These are phyloP conservation scores for Geotrichum klebahnii DNA, from an alignment of 1,139 yeast genomes.

Conservation along the genomic window DNA sequence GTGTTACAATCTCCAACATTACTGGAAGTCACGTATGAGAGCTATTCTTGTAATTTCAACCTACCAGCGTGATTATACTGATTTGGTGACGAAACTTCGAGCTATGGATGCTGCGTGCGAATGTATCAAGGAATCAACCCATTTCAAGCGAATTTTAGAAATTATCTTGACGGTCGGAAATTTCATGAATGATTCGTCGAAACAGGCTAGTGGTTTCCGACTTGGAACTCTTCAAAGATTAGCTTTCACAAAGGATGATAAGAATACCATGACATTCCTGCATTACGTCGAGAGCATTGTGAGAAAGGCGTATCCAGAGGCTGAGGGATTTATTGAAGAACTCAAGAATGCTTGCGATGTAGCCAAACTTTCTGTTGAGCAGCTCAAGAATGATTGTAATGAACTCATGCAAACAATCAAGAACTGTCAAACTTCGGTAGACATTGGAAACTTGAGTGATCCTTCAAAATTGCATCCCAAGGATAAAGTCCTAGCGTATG, in stretches of 20 bases:
- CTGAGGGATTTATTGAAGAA: conserved; percentile 73
- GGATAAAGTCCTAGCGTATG: conserved; percentile 57
- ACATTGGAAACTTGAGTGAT: conserved; percentile 73
- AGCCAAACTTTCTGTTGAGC: conserved; percentile 71
- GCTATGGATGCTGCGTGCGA: conserved; percentile 64
- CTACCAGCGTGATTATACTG: conserved; percentile 69
- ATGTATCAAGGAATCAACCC: conserved; percentile 58
- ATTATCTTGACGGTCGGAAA: conserved; percentile 84
- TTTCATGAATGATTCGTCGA: conserved; percentile 81
- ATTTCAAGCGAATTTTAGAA: conserved; percentile 62
- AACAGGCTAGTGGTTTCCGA: conserved; percentile 80
- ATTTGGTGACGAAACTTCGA: conserved; percentile 57
- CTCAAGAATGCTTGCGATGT: conserved; percentile 57
- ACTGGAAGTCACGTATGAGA: conserved; percentile 85
- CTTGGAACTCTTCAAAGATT: conserved; percentile 77
- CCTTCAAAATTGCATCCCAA: conserved; percentile 66
- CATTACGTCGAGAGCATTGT: conserved; percentile 83
- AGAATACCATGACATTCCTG: conserved; percentile 72
- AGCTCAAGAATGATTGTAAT: conserved; percentile 63
- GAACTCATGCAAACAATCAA: conserved; percentile 56
- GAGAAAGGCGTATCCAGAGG: conserved; percentile 71
- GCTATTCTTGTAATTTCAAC: conserved; percentile 65
- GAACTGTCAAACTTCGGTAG: conserved; percentile 54
- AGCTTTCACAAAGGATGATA: conserved; percentile 79
- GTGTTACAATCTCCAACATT: conserved; percentile 69